phyloP scores from a whole-genome alignment of 2,329 filamentous ascomycete species.

The Tolypocladium cylindrosporum region DNA sequence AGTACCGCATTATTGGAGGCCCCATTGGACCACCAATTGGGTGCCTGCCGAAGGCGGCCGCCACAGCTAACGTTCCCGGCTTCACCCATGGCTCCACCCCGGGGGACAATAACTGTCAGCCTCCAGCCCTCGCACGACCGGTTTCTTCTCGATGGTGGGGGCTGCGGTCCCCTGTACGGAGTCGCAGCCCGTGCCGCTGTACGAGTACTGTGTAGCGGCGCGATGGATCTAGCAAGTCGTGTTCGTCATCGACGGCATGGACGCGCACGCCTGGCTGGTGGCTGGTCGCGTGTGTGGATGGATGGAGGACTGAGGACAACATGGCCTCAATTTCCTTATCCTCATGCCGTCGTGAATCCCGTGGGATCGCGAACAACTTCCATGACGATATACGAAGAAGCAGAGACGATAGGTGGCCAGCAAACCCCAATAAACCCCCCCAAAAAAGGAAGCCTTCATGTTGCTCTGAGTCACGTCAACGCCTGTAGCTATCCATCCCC shows the following conservation, averaged over 20 bases:
- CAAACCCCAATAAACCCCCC: too few relatives aligned
- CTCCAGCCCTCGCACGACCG: background rate
- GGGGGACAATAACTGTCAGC: constrained; percentile 2
- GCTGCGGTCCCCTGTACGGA: background rate
- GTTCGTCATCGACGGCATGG: background rate
- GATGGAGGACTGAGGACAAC: background rate
- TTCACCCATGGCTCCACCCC: constrained; percentile 1
- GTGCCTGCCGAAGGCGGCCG: constrained; percentile 17
- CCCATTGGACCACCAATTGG: constrained; percentile 4
- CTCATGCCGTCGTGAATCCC: background rate
- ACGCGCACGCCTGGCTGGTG: constrained; percentile 8
- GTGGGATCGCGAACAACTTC: background rate
- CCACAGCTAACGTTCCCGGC: constrained; percentile 11
- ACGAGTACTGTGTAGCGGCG: background rate
- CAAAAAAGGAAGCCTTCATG: background rate
- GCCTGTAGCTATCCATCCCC: background rate
- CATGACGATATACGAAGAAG: background rate
- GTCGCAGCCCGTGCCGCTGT: background rate
- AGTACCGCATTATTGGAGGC: background rate
- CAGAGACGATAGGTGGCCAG: background rate
- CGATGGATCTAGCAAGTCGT: background rate
- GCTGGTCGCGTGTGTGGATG: constrained; percentile 4
- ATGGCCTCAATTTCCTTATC: background rate
- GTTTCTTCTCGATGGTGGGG: background rate
- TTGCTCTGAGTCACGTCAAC: background rate